Evolutionary conservation across 768 basidiomycete genomes (phyloP), one percentile per base, ranked within the genome.

Genomic region (Tylopilus felleus): DNA sequence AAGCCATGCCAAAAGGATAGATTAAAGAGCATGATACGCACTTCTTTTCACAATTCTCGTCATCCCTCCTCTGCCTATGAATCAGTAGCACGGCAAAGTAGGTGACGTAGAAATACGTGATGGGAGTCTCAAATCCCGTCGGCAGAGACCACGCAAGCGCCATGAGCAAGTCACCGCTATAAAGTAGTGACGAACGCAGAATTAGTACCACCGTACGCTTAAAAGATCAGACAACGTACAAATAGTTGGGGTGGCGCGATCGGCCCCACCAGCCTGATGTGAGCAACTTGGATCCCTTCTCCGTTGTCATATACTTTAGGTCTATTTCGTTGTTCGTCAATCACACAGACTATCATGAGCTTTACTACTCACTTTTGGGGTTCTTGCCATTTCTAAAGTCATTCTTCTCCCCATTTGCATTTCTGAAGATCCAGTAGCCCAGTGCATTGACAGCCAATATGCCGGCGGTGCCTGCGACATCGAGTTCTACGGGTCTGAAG

Each of bases 231-330:
- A 14, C 28, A 45, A 71, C 82, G 51, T 59, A 88, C 88, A 92
- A 66, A 71, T 95, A 95, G 63, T 95, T 94, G 1, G 97, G 97
- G 71, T 99, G 97, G 38, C 91, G 81, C 0, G 90, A 95, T 47
- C 80, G 72, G 9, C 95, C 96, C 97, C 97, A 99, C 97, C 97
- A 98, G 8, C 97, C 97, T 5, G 90, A 91, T 27, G 85, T 96
- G 25, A 99, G 80, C 31, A 99, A 78, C 69, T 93, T 97, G 3
- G 91, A 86, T 14, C 97, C 97, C 17, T 83, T 81, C 58, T 84
- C 80, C 2, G 97, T 98, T 39, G 82, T 77, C 68, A 98, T 82
- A 65, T 74, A 95, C 57, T 79, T 73, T 19, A 96, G 75, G 66
- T 90, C 94, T 96, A 45, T 44, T 25, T 44, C 28, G 1, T 17